Conservation (phyloP, 148 eudicot genomes). For the Pharnaceum exiguum region DNA sequence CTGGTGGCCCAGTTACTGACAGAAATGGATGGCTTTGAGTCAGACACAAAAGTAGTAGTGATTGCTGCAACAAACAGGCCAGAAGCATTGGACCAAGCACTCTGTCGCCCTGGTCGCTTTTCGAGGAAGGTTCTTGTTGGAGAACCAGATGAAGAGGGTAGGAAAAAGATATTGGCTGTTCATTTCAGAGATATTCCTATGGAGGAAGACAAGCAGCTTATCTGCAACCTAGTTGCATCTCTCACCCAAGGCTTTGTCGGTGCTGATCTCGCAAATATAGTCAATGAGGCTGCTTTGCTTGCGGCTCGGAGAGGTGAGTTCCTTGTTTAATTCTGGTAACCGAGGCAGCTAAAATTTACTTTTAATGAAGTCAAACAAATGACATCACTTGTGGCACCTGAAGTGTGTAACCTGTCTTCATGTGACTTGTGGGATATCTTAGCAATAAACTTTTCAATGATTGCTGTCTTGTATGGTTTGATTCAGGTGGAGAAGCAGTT, state of each 20-base stretch:
- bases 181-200: conserved; percentile 87
- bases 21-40: conserved; percentile 98
- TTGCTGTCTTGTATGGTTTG: not conserved
- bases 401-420: too few species aligned
- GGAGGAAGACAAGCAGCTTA: conserved; percentile 66
- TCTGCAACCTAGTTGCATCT: conserved; percentile 81
- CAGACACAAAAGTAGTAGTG: conserved; percentile 75
- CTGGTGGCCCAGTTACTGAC: conserved; percentile 75
- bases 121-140: conserved; percentile 95
- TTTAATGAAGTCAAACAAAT: not conserved
- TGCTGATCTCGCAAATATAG: conserved; percentile 94
- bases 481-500: conserved; percentile 64
- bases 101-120: conserved; percentile 94
- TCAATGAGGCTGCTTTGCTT: conserved; percentile 89
- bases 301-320: conserved; percentile 91
- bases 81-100: conserved; percentile 92
- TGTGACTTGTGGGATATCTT: too few species aligned
- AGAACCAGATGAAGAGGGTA: conserved; percentile 87
- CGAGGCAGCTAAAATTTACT: not conserved
- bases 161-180: conserved; percentile 80
- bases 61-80: conserved; percentile 98
- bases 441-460: not conserved
- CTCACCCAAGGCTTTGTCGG: conserved; percentile 92
- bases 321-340: not conserved
- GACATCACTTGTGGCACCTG: too few species aligned